Base-by-base conservation (phyloP, 1,139 yeast species). In the Protomyces inundatus region DNA sequence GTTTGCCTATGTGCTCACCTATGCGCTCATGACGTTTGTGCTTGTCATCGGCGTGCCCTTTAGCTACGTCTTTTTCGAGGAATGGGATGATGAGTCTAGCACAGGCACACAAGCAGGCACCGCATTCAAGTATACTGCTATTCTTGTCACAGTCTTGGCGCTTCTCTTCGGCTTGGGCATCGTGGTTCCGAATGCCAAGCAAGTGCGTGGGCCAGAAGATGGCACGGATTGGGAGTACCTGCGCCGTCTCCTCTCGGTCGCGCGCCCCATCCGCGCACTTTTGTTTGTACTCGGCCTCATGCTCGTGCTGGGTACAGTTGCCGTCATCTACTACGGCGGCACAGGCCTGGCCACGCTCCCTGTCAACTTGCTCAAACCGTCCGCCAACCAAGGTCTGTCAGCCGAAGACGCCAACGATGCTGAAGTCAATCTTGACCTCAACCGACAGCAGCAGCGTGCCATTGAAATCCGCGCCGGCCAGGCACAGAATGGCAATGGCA, bases 361-460 rank as follows among this genome's bases (percentile, higher is more conserved):
- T 9, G 55, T 66, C 23, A 40, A 14, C 34, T 45, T 67, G 51
- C 62, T 66, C 54, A 57, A 66, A 66, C 64, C 65, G 35, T 66
- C 65, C 50, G 62, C 66, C n/a, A 59, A 64, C 10, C 55, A 48
- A 30, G 60, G 52, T 23, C 70, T 66, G 23, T 66, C 66, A 6
- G 66, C 63, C 51, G 68, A 64, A 37, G 60, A 65, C 9, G 64
- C 67, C 12, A 30, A 42, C 9, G 48, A 42, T 16, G 48, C 48
- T 4, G 30, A 42, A 16, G 64, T 68, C 36, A 64, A 68, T 6
- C 66, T 69, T n/a, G 68, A 66, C 32, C 61, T 69, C 42, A 69
- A 69, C 53, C 65, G 68, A 16, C 71, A 69, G 64, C 67, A 68
- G 62, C 71, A 69, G 59, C 67, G 71, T 30, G 66, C 67, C 61